Evolutionary conservation across 164 flowering plant species (phyloP), one percentile per base, ranked within the genome.

Genomic region (Chimonanthus salicifolius): DNA sequence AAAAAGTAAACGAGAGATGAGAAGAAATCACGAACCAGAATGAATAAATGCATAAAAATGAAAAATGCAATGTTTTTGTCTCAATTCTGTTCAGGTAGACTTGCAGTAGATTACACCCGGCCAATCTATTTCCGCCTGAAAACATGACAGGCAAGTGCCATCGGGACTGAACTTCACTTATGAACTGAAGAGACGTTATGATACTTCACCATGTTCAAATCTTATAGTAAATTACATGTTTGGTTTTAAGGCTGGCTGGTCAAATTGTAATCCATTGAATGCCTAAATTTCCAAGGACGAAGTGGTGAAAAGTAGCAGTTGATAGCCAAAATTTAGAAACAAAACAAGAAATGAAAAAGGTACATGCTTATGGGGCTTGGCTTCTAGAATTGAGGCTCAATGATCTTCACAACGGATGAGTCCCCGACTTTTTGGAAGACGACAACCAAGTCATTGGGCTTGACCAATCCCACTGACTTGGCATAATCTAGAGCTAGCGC

Each of bases 371-470:
- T 63, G 43, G 46, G 44, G 18, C 44, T 63, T 70, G 3, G 47
- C 33, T 47, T 15, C 67, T 80, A 80, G 66, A 78, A 78, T 5
- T 78, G 66, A 74, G 80, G 33, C 58, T 83, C 81, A 58, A 85
- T 67, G n/a, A 85, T 83, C 74, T 83, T 84, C 20, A 79, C 80
- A 18, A 83, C 87, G 11, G 83, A 77, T 2, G 87, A 80, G 69
- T 84, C 86, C 49, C 85, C 86, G 16, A 86, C 63, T 72, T 86
- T 86, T 69, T 86, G 80, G 68, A 83, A 86, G 63, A 86, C 81
- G n/a, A 86, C 89, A 13, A 83, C 83, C 76, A 76, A 79, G 64
- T 86, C 89, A 58, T 83, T 49, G 49, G 73, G 79, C 75, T 80
- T 84, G 62, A 84, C 75, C 71, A 84, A 50, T 18, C 87, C 87